A percentile compares a stretch with the other conserved stretches of the same genome.
phyloP scores from a whole-genome alignment of 176 grass and related monocot species.

The Carex parvula region DNA sequence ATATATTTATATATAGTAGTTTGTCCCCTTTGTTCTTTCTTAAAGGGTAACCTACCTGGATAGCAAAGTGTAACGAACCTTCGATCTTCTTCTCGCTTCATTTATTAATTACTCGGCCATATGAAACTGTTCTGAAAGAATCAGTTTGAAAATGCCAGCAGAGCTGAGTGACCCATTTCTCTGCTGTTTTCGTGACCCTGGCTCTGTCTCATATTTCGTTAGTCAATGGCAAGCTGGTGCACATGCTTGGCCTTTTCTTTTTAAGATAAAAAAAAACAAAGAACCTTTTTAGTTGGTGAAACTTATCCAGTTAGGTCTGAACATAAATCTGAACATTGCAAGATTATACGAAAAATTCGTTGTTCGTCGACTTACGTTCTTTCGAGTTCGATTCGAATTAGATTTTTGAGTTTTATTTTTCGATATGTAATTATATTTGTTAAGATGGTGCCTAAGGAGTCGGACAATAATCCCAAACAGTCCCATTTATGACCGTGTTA shows the following conservation, averaged over 20 bases:
- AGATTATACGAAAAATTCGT: too few relatives aligned
- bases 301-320: too few relatives aligned
- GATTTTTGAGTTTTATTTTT: too few relatives aligned
- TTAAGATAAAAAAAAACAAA: not conserved
- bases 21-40: not conserved
- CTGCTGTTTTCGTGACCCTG: not conserved
- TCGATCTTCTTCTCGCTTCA: not conserved
- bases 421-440: too few relatives aligned
- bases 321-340: too few relatives aligned
- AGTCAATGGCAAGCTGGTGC: not conserved
- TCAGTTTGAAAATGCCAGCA: not conserved
- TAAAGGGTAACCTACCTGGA: not conserved
- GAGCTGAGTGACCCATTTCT: not conserved
- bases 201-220: not conserved
- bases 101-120: not conserved
- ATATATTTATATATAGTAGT: not conserved
- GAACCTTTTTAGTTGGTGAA: not conserved
- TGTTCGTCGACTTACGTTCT: too few relatives aligned
- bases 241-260: not conserved
- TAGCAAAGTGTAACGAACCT: constrained; percentile 13
- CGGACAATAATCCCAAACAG: not conserved
- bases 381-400: too few relatives aligned
- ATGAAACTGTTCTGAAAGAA: not conserved
- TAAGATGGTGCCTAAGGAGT: too few relatives aligned
- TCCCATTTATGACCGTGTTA: not conserved